Evolutionary conservation across 2,329 filamentous ascomycete genomes (phyloP), one percentile per base, ranked within the genome.

Genomic region (Pseudogymnoascus sp.): DNA sequence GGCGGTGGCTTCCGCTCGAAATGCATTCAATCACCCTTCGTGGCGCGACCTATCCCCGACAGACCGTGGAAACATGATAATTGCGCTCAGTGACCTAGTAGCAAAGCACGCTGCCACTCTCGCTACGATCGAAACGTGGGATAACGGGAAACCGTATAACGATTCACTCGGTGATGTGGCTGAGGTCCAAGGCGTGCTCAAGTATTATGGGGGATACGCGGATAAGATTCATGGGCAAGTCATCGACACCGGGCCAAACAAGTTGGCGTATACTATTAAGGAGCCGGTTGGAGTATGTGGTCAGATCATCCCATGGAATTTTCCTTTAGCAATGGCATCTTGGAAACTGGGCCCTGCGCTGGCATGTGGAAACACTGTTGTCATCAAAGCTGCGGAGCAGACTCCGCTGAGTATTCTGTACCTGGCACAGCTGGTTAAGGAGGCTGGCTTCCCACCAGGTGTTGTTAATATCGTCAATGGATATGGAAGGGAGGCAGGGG

Each of bases 131-230:
- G 93, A 96, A 82, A 87, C 91, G 43, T 83, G 96, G 64, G 92
- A 96, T 81, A 92, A 96, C 73, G 93, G 90, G 76, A 95, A 95
- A 84, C 86, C 89, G 68, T 85, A 92, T 75, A 81, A 74, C 73
- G 85, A 91, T 83, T 88, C 90, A 67, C 89, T 85, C 74, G 89
- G 86, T 43, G 92, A 96, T 74, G 83, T 96, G 41, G 79, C 77
- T 63, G 83, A 85, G 70, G 87, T 87, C 65, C 80, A 84, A 68
- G 87, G 82, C 73, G 88, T 84, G 79, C 77, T 97, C 73, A 86
- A 92, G 77, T 97, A 93, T 80, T 95, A 93, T 74, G 87, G 83
- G 71, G 88, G 87, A 65, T 90, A 84, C 83, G 86, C 87, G 67
- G 87, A 90, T 78, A 90, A 90, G 81, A 83, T 89, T 68, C 80